Base-by-base conservation (phyloP, 2,329 filamentous ascomycete species). In the Periconia sp. region DNA sequence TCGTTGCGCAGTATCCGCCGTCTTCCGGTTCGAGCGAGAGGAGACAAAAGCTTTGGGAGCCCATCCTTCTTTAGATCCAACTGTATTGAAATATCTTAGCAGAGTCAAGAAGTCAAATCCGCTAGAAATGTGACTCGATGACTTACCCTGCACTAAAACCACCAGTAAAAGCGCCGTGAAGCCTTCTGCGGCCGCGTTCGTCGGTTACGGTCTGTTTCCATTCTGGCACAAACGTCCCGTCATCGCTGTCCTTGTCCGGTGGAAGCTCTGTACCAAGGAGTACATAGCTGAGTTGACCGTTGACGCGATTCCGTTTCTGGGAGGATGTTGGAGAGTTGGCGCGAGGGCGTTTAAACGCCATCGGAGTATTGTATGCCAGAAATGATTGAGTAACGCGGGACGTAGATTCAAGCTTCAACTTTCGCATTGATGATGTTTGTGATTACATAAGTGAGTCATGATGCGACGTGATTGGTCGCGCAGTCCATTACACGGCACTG, bases 161-260 rank as follows among this genome's bases (percentile, higher is more conserved):
- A 63, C 94, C 94, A 1, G 92, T 97, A 70, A 99, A 99, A 58
- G 94, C 94, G 59, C 94, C 94, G 74, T 99, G 94, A 3, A 99
- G 81, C 50, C 94, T 85, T 75, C 95, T 93, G 63, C 92, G 82
- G 15, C 94, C 94, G 61, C 87, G 87, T 70, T 97, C 94, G 75
- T 99, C 94, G 54, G 89, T 90, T 71, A 96, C 92, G 71, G 97
- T 93, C 79, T 99, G 94, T 78, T 97, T 96, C 92, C 94, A 97
- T n/a, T 96, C 77, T 0, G 94, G 94, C 15, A 96, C 85, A 70
- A 92, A 97, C 41, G 90, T 91, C 57, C 92, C 93, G 77, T 97
- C 91, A 73, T 97, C 92, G 65, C 91, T 87, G 37, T 84, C 81
- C 18, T 91, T 84, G 46, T 88, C 81, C 3, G 90, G 85, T 1